phyloP scores from a whole-genome alignment of 2,329 filamentous ascomycete genomes.

The Clathrospora elynae region DNA sequence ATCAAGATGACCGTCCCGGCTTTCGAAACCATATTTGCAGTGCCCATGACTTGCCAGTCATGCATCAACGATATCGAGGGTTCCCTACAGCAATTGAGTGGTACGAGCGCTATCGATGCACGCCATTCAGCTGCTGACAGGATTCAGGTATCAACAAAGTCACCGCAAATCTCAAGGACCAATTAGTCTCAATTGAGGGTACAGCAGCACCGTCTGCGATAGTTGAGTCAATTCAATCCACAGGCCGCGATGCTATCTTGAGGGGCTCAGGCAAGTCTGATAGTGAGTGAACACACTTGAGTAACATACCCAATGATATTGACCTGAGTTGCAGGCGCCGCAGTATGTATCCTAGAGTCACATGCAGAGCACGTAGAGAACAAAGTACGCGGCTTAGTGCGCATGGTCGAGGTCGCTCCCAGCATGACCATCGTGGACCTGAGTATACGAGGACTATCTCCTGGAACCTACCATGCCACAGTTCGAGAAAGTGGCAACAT shows the following conservation, averaged over 20 bases:
- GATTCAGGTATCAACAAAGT: constrained; percentile 76
- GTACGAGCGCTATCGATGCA: constrained; percentile 49
- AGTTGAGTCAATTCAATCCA: constrained; percentile 83
- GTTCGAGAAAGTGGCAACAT: constrained; percentile 88
- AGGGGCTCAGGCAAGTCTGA: constrained; percentile 85
- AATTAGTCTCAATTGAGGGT: constrained; percentile 83
- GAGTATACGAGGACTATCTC: constrained; percentile 78
- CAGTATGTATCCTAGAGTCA: constrained; percentile 95
- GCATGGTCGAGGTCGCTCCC: constrained; percentile 89
- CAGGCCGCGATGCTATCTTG: constrained; percentile 91
- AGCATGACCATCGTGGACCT: constrained; percentile 83
- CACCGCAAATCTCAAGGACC: constrained; percentile 78
- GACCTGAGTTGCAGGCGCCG: constrained; percentile 62
- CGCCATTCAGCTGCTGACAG: constrained; percentile 31
- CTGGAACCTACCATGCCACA: constrained; percentile 81
- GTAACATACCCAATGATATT: constrained; percentile 4
- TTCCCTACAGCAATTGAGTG: constrained; percentile 74
- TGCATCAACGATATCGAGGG: constrained; percentile 87
- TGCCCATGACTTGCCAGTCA: constrained; percentile 87
- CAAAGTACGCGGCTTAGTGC: constrained; percentile 81
- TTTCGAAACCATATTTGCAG: constrained; percentile 85
- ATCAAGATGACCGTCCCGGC: constrained; percentile 40
- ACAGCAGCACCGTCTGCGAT: constrained; percentile 91
- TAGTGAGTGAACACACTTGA: constrained; percentile 61
- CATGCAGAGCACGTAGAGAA: constrained; percentile 65